Base-by-base conservation (phyloP, 306 rosid species). In the Hylodesmum podocarpum region DNA sequence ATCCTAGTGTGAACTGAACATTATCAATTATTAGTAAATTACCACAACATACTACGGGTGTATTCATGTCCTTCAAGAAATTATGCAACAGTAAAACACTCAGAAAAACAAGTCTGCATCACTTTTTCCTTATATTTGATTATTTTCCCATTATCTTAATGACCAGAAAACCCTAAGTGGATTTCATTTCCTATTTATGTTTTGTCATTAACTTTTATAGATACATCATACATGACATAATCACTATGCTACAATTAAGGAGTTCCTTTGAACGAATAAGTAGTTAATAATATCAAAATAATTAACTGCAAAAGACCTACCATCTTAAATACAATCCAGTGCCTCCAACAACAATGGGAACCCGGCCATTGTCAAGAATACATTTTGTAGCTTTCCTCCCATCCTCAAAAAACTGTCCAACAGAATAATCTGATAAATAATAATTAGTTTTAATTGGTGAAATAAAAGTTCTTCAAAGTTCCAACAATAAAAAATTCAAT, bases 311-410 rank as follows among this genome's bases (percentile, higher is more conserved):
- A 66, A 34, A 69, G 72, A 72, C 89, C 67, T 84, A 95, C 98
- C 98, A 95, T 80, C 97, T 87, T 73, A 95, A 88, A 85, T 95
- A 92, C 83, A 95, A 80, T 78, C 97, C 98, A 39, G 96, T 95
- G 73, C 98, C 98, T 76, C 98, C 98, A 49, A 92, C 88, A 77
- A 95, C 93, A 57, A 95, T 84, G 37, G 98, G 98, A 81, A 95
- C 95, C 66, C 80, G 87, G 22, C 92, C 93, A 8, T 55, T 86
- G 72, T 89, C 93, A 83, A 92, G 95, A 87, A 92, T 85, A 70
- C 64, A 54, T 75, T 89, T 86, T 41, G 91, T 89, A 51, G 91
- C 92, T 87, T 86, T 82, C 86, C 97, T 95, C 36, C 93, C 98
- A 88, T 95, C 97, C 85, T 92, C 98, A 76, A 85, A 91, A 89